Base-by-base conservation (phyloP, 371 early-diverging fungal genomes). In the Apophysomyces sp. region DNA sequence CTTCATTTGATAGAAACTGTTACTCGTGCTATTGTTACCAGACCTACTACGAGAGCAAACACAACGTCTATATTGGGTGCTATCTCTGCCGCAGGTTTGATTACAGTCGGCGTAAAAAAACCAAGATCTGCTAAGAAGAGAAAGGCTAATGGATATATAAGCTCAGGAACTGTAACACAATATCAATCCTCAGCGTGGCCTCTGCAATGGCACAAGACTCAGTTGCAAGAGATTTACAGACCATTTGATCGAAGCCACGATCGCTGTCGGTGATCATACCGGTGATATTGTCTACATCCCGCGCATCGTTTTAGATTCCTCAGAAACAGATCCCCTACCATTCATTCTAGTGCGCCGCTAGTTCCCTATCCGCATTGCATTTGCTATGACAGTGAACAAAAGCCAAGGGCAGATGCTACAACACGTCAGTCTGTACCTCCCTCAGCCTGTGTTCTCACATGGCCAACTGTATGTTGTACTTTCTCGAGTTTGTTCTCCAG, bases 301-400 rank as follows among this genome's bases (percentile, higher is more conserved):
- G 18, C 36, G 36, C 34, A 56, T 56, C 11, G 30, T 18, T 5
- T 30, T 56, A 9, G n/a, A 36, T 32, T 16, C 57, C 0, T 28
- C 4, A 1, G 37, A 31, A 56, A 21, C 11, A 2, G 36, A 56
- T 0, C n/a, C 37, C 2, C 34, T 56, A 0, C 57, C 57, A 21
- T 62, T 39, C 12, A 15, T 31, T 18, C 13, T 55, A 1, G 30
- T 27, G 1, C 27, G 65, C 3, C 24, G 26, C 1, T 70, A 67
- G 30, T 67, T 69, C 37, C 66, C 65, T 3, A 30, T 74, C 53
- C 12, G 36, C 1, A 69, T 66, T 8, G 58, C 65, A 4, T 69
- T 67, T 41, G 63, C 66, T 15, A 52, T 65, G 62, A 71, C 65
- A 5, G 62, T 71, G 21, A 67, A 71, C 52, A 71, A 71, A 32